phyloP scores from a whole-genome alignment of 1,139 yeast genomes.

The Diutina rugosa region DNA sequence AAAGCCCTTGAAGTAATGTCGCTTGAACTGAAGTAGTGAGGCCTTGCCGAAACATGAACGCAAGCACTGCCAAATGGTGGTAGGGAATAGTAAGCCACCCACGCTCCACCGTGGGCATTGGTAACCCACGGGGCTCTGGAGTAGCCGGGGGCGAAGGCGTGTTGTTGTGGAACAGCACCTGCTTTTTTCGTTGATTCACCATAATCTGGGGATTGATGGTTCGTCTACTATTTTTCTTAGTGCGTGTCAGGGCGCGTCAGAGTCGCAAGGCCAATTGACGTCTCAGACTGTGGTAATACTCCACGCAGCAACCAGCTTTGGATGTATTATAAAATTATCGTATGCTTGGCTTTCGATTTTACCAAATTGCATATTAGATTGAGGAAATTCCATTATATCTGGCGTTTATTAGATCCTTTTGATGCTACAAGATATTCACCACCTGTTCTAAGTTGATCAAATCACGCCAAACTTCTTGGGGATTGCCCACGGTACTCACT shows the following conservation, averaged over 20 bases:
- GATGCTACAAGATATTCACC: constrained; percentile 15
- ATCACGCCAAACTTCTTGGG: constrained; percentile 57
- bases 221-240: background rate
- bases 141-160: background rate
- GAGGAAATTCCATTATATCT: too few species aligned
- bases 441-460: constrained; percentile 38
- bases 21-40: constrained; percentile 17
- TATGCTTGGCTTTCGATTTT: too few species aligned
- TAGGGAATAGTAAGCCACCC: constrained; percentile 26
- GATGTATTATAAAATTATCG: too few species aligned
- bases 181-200: background rate
- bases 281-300: too few species aligned
- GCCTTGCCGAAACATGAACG: constrained; percentile 21
- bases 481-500: constrained; percentile 35
- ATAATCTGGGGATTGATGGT: background rate
- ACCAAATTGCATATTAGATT: too few species aligned
- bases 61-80: constrained; percentile 30
- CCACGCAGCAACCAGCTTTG: too few species aligned
- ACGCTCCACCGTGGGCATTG: background rate
- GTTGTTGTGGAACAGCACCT: background rate
- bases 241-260: background rate
- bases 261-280: background rate
- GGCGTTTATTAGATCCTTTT: background rate
- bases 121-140: background rate
- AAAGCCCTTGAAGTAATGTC: constrained; percentile 17